Evolutionary conservation across 2,329 filamentous ascomycete species (phyloP).

Genomic region (Aureobasidium sp.): DNA sequence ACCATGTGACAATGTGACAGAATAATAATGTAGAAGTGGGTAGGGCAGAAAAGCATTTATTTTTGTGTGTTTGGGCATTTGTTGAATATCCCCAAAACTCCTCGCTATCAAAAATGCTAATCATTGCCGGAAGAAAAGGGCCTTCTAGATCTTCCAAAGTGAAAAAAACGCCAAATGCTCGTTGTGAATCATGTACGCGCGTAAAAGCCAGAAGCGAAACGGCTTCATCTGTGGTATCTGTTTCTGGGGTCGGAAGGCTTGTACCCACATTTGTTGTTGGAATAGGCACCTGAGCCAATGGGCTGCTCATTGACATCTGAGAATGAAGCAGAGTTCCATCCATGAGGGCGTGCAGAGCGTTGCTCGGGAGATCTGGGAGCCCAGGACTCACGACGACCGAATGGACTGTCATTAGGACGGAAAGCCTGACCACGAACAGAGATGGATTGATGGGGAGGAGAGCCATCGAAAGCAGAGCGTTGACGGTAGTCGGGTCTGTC

Average conservation of each 20-base stretch:
- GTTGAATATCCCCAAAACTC: slow-evolving; percentile 9
- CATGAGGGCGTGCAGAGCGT: background rate
- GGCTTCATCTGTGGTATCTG: background rate
- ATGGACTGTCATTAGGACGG: background rate
- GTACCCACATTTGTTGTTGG: slow-evolving; percentile 6
- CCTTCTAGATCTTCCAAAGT: background rate
- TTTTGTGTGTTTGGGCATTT: background rate
- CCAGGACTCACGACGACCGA: background rate
- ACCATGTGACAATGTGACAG: background rate
- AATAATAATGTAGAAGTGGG: background rate
- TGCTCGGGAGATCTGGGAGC: slow-evolving; percentile 7
- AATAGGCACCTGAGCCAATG: background rate
- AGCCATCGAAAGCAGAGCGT: background rate
- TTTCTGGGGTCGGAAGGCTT: background rate
- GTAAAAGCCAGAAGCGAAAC: background rate
- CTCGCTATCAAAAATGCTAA: slow-evolving; percentile 9
- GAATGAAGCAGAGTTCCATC: background rate
- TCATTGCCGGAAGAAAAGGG: background rate
- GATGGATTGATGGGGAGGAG: background rate
- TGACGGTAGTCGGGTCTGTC: background rate
- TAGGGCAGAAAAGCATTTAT: background rate
- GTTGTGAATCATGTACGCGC: background rate
- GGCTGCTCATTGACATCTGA: background rate
- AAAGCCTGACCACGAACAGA: slow-evolving; percentile 7
- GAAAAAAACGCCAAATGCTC: background rate